Conservation (phyloP, 306 rosid species). For the Castanopsis chinensis region DNA sequence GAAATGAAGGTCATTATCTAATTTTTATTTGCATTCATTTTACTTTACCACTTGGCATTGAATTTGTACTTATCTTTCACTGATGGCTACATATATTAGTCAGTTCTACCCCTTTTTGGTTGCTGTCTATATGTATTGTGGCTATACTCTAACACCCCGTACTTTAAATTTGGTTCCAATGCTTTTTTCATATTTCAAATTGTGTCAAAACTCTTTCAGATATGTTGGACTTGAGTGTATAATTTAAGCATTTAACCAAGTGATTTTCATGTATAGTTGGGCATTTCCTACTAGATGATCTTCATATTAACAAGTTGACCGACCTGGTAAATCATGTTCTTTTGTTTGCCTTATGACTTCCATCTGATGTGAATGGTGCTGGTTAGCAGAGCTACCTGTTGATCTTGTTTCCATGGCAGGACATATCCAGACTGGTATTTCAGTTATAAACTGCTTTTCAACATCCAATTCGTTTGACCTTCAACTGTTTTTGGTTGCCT, state of each 20-base stretch:
- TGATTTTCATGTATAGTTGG: background rate
- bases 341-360: background rate
- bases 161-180: background rate
- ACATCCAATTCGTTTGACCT: too few relatives aligned
- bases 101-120: background rate
- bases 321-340: background rate
- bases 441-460: too few relatives aligned
- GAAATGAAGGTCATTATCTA: slow-evolving; percentile 64
- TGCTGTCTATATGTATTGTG: background rate
- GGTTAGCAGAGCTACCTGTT: too few relatives aligned
- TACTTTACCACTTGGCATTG: background rate
- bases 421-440: too few relatives aligned
- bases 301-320: background rate
- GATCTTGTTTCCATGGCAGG: too few relatives aligned
- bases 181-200: too few relatives aligned
- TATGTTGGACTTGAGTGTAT: background rate
- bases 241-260: background rate
- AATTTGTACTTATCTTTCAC: too few relatives aligned
- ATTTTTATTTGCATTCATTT: slow-evolving; percentile 12
- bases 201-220: too few relatives aligned
- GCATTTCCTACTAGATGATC: background rate
- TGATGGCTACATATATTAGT: background rate
- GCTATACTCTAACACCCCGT: background rate
- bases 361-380: too few relatives aligned
- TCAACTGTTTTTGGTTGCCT: too few relatives aligned